Evolutionary conservation across 2,329 filamentous ascomycete species (phyloP).

Genomic region (Penicillium brasilianum): DNA sequence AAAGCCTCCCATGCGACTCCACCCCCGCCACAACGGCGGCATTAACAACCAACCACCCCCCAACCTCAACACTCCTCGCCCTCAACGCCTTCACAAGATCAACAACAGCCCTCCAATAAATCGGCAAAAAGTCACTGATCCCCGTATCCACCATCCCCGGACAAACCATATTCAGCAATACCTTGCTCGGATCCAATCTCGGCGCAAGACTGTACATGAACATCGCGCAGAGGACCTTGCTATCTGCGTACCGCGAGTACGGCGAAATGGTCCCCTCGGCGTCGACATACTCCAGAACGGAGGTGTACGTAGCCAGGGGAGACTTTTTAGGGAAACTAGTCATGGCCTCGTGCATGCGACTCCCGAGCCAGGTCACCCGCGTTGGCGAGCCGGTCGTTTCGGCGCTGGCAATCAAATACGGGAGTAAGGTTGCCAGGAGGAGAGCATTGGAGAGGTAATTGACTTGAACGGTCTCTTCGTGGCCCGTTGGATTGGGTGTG

Average conservation of each 20-base stretch:
- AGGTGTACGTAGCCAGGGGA: conserved; percentile 4
- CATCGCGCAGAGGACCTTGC: conserved; percentile 31
- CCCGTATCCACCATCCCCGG: conserved; percentile 32
- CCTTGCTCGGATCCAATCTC: conserved; percentile 23
- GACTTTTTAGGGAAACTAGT: conserved; percentile 19
- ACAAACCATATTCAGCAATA: conserved; percentile 36
- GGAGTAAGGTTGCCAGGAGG: conserved; percentile 32
- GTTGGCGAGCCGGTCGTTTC: conserved; percentile 17
- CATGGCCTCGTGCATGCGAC: conserved; percentile 15
- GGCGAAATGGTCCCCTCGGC: conserved; percentile 8
- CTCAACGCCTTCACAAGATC: conserved; percentile 17
- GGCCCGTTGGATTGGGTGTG: conserved; percentile 33
- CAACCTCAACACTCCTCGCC: conserved; percentile 24
- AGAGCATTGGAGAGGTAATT: conserved; percentile 38
- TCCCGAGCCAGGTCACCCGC: conserved; percentile 31
- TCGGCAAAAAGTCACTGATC: conserved; percentile 26
- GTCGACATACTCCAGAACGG: conserved; percentile 23
- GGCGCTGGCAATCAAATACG: conserved; percentile 33
- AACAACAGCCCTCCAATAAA: conserved; percentile 22
- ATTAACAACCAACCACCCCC: conserved; percentile 28
- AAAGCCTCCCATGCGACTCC: conserved; percentile 31
- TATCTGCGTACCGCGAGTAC: conserved; percentile 22
- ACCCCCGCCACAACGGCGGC: conserved; percentile 27
- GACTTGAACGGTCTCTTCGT: conserved; percentile 48
- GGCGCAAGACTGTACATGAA: conserved; percentile 33